Percentiles rank a stretch among this genome's conserved stretches.
Conservation (phyloP, 352 stramenopile species). For the Phytophthora pluvialis region DNA sequence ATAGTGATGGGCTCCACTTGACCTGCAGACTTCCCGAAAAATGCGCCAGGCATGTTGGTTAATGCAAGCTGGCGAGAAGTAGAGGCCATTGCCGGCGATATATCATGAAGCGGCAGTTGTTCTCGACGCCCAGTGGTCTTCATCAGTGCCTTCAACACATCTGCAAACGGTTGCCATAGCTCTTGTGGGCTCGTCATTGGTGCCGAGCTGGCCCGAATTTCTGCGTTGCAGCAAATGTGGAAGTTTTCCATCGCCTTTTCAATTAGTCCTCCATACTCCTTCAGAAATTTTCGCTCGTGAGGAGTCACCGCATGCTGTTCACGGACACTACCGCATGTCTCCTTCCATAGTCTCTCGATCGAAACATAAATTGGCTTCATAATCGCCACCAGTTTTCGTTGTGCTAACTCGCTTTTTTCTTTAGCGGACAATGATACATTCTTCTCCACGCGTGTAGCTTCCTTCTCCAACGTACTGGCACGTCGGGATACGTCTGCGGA, state of each 20-base stretch:
- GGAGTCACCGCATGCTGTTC: conserved; percentile 50
- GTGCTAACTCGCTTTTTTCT: conserved; percentile 72
- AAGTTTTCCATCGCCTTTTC: conserved; percentile 53
- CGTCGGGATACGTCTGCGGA: conserved; percentile 71
- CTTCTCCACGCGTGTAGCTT: conserved; percentile 69
- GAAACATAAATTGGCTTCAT: conserved; percentile 83
- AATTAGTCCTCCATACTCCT: conserved; percentile 64
- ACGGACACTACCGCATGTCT: conserved; percentile 57
- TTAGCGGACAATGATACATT: conserved; percentile 65
- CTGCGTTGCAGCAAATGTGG: conserved; percentile 46
- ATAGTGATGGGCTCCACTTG: conserved; percentile 45
- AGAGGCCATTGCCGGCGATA: conserved; percentile 68
- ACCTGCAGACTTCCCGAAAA: conserved; percentile 23
- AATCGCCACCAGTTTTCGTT: conserved; percentile 80
- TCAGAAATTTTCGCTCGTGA: conserved; percentile 78
- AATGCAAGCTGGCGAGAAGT: conserved; percentile 43
- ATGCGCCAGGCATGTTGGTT: conserved; percentile 67
- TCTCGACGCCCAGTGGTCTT: conserved; percentile 51
- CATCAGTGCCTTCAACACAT: conserved; percentile 70
- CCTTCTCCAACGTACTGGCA: conserved; percentile 77
- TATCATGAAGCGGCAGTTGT: conserved; percentile 66
- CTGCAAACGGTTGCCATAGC: conserved; percentile 77
- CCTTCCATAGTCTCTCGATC: conserved; percentile 64
- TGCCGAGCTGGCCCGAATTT: conserved; percentile 20
- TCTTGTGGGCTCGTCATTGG: conserved; percentile 31